These are phyloP conservation scores for Melastoma malabathricum DNA, from an alignment of 345 rosid species.

Conservation along the genomic window DNA sequence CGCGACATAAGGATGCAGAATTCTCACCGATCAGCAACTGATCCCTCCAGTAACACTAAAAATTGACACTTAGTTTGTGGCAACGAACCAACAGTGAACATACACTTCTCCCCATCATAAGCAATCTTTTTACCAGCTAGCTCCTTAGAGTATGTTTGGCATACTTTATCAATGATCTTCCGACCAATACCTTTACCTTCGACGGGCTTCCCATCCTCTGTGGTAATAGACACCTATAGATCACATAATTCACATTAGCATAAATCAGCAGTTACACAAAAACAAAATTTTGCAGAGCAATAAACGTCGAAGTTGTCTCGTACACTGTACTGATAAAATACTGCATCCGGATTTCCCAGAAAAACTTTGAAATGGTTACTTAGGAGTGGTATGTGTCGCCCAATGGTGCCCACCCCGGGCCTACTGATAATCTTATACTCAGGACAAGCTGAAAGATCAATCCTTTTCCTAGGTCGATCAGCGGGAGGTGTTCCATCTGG, in stretches of 20 bases:
- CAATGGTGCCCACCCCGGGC: conserved; percentile 36
- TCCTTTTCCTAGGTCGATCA: too few relatives aligned
- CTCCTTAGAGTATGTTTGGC: conserved; percentile 51
- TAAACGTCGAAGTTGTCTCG: conserved; percentile 9
- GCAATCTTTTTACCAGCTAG: conserved; percentile 49
- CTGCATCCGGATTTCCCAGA: conserved; percentile 35
- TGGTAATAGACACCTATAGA: conserved; percentile 50
- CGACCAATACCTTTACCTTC: conserved; percentile 60
- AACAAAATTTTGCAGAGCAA: neutral
- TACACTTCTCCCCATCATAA: conserved; percentile 67
- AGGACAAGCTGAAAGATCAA: conserved; percentile 6
- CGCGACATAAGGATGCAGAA: too few relatives aligned
- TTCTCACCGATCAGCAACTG: conserved; percentile 37
- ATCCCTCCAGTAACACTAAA: conserved; percentile 51
- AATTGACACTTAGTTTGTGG: conserved; percentile 51
- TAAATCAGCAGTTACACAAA: neutral
- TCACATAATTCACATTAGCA: conserved; percentile 3
- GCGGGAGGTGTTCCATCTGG: too few relatives aligned
- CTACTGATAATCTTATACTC: conserved; percentile 37
- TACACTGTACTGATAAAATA: conserved; percentile 75
- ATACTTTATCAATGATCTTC: conserved; percentile 53
- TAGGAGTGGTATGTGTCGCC: conserved; percentile 34
- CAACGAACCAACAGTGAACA: conserved; percentile 71
- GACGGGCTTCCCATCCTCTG: conserved; percentile 37
- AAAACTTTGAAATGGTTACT: conserved; percentile 64